These are phyloP conservation scores for Mycena galopus DNA, from an alignment of 768 basidiomycete species.

Conservation along the genomic window DNA sequence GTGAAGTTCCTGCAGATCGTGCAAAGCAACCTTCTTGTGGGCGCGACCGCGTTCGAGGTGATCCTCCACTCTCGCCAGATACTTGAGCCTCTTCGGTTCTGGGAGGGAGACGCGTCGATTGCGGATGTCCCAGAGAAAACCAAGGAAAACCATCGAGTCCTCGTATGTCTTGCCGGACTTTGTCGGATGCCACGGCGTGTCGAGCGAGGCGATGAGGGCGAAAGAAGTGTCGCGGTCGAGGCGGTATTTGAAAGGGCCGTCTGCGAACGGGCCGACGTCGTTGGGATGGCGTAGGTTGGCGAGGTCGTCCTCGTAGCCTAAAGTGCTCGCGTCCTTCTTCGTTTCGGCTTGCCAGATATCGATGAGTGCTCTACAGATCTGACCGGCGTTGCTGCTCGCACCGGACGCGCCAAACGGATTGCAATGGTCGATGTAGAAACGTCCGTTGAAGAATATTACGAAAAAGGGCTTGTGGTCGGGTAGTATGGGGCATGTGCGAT, in stretches of 20 bases:
- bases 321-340: background rate
- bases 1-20: slow-evolving; percentile 17
- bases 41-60: background rate
- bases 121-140: slow-evolving; percentile 47
- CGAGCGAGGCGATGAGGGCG: slow-evolving; percentile 28
- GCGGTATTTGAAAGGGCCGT: slow-evolving; percentile 7
- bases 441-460: slow-evolving; percentile 7
- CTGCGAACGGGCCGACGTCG: background rate
- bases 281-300: background rate
- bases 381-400: slow-evolving; percentile 39
- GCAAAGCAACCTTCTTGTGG: background rate
- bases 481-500: slow-evolving; percentile 28
- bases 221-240: slow-evolving; percentile 34
- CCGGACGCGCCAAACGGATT: slow-evolving; percentile 35
- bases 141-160: slow-evolving; percentile 39
- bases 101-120: slow-evolving; percentile 41
- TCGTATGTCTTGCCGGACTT: slow-evolving; percentile 40
- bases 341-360: slow-evolving; percentile 25
- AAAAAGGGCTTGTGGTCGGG: slow-evolving; percentile 38
- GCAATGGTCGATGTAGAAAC: slow-evolving; percentile 37
- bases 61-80: slow-evolving; percentile 18
- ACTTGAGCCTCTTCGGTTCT: slow-evolving; percentile 44
- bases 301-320: slow-evolving; percentile 37
- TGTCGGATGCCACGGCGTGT: slow-evolving; percentile 43
- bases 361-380: slow-evolving; percentile 30